Conservation (phyloP, 2,329 filamentous ascomycete genomes). For the Colletotrichum horii region DNA sequence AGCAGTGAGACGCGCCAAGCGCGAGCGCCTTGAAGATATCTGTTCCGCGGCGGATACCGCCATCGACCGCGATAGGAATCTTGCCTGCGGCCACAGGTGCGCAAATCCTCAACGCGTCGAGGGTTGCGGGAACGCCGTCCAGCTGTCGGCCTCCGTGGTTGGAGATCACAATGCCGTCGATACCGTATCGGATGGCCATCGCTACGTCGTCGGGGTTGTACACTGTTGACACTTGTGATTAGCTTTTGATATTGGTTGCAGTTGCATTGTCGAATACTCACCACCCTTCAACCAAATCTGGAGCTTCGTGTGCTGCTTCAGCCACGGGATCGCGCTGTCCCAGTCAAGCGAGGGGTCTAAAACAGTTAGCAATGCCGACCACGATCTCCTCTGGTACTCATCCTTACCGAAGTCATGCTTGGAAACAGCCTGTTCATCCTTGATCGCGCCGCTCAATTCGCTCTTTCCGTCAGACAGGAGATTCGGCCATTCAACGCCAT, state of each 20-base stretch:
- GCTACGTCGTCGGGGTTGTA: slow-evolving; percentile 44
- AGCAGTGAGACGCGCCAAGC: slow-evolving; percentile 43
- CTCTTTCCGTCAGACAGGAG: slow-evolving; percentile 17
- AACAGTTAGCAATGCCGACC: background rate
- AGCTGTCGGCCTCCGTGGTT: slow-evolving; percentile 71
- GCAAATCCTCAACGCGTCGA: slow-evolving; percentile 56
- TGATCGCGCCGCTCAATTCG: slow-evolving; percentile 15
- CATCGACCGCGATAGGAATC: slow-evolving; percentile 62
- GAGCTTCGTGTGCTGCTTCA: slow-evolving; percentile 50
- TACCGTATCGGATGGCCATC: slow-evolving; percentile 48
- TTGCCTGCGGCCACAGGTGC: slow-evolving; percentile 15
- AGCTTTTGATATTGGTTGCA: slow-evolving; percentile 17
- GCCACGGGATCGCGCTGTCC: slow-evolving; percentile 53
- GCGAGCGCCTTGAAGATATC: slow-evolving; percentile 61
- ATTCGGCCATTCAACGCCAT: background rate
- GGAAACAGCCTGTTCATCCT: background rate
- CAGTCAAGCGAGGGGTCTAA: slow-evolving; percentile 34
- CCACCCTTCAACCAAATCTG: slow-evolving; percentile 42
- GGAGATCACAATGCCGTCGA: slow-evolving; percentile 70
- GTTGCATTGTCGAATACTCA: slow-evolving; percentile 31
- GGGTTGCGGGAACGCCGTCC: slow-evolving; percentile 41
- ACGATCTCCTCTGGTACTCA: accelerated
- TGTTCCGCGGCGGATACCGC: slow-evolving; percentile 56
- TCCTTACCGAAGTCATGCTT: background rate
- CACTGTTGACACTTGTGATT: slow-evolving; percentile 17